Evolutionary conservation across 495 filamentous ascomycete genomes (phyloP).

Genomic region (Sordaria brevicollis): DNA sequence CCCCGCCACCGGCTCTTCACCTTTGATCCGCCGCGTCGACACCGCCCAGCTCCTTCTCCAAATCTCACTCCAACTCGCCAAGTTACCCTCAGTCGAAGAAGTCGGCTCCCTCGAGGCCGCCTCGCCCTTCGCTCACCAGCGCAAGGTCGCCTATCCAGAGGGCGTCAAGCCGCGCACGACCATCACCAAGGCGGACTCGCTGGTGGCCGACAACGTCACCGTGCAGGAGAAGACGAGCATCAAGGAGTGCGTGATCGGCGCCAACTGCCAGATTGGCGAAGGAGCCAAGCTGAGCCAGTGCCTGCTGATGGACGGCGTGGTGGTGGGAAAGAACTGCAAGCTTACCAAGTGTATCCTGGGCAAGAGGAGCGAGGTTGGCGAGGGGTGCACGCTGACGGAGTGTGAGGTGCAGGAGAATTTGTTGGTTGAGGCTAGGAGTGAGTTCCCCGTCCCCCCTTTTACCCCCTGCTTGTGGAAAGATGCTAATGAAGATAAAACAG

Average conservation of each 20-base stretch:
- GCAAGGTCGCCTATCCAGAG: constrained; percentile 72
- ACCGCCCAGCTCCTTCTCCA: constrained; percentile 69
- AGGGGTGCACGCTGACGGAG: constrained; percentile 65
- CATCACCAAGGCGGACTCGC: constrained; percentile 62
- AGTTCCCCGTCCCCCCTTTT: constrained; percentile 21
- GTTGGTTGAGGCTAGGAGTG: constrained; percentile 68
- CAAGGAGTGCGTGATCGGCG: constrained; percentile 79
- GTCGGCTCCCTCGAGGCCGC: constrained; percentile 37
- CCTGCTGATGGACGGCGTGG: constrained; percentile 81
- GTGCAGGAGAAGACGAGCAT: constrained; percentile 75
- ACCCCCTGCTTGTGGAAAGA: not conserved
- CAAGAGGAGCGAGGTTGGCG: constrained; percentile 61
- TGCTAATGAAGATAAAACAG: constrained; percentile 15
- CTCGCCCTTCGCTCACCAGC: constrained; percentile 61
- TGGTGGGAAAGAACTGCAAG: constrained; percentile 64
- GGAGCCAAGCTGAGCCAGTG: constrained; percentile 74
- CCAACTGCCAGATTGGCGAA: constrained; percentile 70
- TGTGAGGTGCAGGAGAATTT: constrained; percentile 85
- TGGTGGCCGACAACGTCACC: constrained; percentile 77
- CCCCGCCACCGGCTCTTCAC: constrained; percentile 15
- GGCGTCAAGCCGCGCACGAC: constrained; percentile 65
- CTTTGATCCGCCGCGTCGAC: constrained; percentile 78
- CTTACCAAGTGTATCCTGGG: constrained; percentile 79
- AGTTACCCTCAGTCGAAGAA: constrained; percentile 57
- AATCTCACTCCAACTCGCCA: constrained; percentile 77